A percentile compares a stretch with the other conserved stretches of the same genome.
These are phyloP conservation scores for Avena atlantica DNA, from an alignment of 176 grass and related monocot genomes.

Conservation along the genomic window DNA sequence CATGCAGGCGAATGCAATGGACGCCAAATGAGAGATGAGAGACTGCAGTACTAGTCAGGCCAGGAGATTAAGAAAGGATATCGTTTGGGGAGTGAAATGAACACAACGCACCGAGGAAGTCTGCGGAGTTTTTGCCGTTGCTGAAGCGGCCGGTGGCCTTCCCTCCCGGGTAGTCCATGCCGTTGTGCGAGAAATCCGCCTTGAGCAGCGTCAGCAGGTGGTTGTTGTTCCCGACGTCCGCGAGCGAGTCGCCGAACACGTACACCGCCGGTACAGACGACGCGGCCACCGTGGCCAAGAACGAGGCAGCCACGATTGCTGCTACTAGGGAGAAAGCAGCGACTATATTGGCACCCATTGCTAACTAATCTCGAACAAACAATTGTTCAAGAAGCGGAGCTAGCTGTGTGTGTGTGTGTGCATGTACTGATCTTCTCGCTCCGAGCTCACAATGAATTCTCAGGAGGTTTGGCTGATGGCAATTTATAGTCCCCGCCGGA, in stretches of 20 bases:
- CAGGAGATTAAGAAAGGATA: background rate
- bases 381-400: background rate
- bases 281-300: background rate
- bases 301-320: background rate
- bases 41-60: background rate
- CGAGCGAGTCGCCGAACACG: slow-evolving; percentile 87
- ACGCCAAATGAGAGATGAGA: background rate
- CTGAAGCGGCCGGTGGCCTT: slow-evolving; percentile 86
- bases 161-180: slow-evolving; percentile 72
- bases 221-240: slow-evolving; percentile 95
- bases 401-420: background rate
- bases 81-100: background rate
- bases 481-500: background rate
- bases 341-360: background rate
- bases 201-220: slow-evolving; percentile 67
- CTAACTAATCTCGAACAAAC: background rate
- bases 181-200: slow-evolving; percentile 88
- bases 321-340: background rate
- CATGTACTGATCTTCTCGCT: background rate
- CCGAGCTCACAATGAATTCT: background rate
- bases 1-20: background rate
- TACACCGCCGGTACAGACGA: slow-evolving; percentile 63
- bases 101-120: slow-evolving; percentile 65
- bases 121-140: slow-evolving; percentile 86
- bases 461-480: background rate